Conservation (phyloP, 2,329 filamentous ascomycete genomes). For the Ceratocystis colombiana region DNA sequence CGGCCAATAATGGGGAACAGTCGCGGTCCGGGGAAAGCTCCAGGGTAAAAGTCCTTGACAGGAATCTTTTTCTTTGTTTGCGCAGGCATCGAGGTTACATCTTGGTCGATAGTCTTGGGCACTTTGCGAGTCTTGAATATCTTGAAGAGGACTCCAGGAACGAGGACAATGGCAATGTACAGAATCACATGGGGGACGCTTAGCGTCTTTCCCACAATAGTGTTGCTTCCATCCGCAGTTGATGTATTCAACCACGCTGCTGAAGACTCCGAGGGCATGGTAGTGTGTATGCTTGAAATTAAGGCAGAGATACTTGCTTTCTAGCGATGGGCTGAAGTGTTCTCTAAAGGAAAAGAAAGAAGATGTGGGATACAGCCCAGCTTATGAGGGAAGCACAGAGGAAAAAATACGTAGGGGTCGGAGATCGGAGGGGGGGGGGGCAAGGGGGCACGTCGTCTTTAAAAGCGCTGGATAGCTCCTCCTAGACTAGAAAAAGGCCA, state of each 20-base stretch:
- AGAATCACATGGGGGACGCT: conserved; percentile 35
- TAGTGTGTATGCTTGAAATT: neutral
- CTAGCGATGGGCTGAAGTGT: neutral
- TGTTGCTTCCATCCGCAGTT: neutral
- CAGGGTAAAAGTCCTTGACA: conserved; percentile 29
- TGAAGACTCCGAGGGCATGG: conserved; percentile 24
- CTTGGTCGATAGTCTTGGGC: conserved; percentile 28
- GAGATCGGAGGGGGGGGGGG: too few species aligned
- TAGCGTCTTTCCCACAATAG: conserved; percentile 32
- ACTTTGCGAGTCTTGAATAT: conserved; percentile 33
- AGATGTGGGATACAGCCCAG: neutral
- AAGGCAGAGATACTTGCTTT: neutral
- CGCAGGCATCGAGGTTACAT: neutral
- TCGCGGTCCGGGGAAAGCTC: conserved; percentile 38
- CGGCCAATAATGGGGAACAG: conserved; percentile 42
- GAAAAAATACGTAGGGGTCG: neutral
- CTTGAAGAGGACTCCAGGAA: conserved; percentile 38
- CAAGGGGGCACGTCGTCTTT: neutral
- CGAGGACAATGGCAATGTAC: conserved; percentile 36
- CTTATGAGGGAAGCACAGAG: neutral
- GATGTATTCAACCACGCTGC: conserved; percentile 22
- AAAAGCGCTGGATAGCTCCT: neutral
- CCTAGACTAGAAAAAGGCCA: neutral
- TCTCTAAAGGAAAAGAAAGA: neutral
- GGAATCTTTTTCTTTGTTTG: conserved; percentile 11